phyloP scores from a whole-genome alignment of 805 yeast species.

The Candida sonorensis region DNA sequence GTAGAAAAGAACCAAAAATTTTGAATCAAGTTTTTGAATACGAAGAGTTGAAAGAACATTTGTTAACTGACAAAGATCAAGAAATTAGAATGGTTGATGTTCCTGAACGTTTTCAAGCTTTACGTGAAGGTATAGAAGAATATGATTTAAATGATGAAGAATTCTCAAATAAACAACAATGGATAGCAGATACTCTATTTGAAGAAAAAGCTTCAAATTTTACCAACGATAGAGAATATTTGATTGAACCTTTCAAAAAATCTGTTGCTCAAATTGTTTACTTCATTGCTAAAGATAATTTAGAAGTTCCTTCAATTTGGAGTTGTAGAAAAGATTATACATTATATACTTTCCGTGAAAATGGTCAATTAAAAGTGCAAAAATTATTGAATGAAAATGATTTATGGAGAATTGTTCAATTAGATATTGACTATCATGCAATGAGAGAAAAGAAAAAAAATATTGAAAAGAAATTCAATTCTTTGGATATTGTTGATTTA shows the following conservation, averaged over 20 bases:
- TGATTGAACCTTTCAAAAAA: constrained; percentile 48
- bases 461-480: constrained; percentile 48
- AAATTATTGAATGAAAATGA: constrained; percentile 71
- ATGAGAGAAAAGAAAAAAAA: constrained; percentile 61
- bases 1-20: constrained; percentile 36
- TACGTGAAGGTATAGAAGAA: constrained; percentile 59
- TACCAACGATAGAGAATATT: constrained; percentile 22
- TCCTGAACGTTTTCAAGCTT: constrained; percentile 86
- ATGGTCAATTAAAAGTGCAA: constrained; percentile 38
- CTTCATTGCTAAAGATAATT: constrained; percentile 66
- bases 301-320: constrained; percentile 94
- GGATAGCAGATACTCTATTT: constrained; percentile 67
- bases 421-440: constrained; percentile 86
- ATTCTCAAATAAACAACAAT: constrained; percentile 62
- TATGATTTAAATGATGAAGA: constrained; percentile 67
- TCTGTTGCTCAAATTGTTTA: constrained; percentile 69
- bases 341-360: constrained; percentile 41
- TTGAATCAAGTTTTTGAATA: constrained; percentile 92
- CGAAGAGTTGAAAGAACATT: constrained; percentile 81
- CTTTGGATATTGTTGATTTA: constrained; percentile 52
- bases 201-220: constrained; percentile 47
- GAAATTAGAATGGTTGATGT: constrained; percentile 76
- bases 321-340: constrained; percentile 90
- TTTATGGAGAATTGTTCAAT: constrained; percentile 81
- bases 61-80: constrained; percentile 91